Evolutionary conservation across 2,329 filamentous ascomycete species (phyloP), one percentile per base, ranked within the genome.

Genomic region (Capronia epimyces): DNA sequence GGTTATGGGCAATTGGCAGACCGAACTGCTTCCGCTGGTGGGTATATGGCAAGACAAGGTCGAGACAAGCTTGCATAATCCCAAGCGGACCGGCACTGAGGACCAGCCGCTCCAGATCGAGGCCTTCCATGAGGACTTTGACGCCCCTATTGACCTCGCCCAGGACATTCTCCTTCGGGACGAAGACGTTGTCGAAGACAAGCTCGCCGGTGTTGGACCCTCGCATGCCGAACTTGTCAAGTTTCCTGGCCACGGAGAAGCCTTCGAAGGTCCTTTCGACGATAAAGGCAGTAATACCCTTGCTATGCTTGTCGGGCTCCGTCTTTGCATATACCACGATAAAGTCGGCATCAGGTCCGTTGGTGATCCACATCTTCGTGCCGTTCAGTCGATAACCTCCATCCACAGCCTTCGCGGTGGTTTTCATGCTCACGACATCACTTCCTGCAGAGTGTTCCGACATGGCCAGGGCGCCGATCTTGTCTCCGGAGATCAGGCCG

Each of bases 291-390:
- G 91, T 95, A 67, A 98, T 95, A 50, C 93, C 93, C 71, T 91
- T 95, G 58, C 85, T 88, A 1, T 75, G 89, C 54, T 80, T 83
- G 10, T 84, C 79, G 1, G 90, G 90, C 51, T 84, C 79, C 1
- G 91, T 96, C 76, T 97, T 97, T 47, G 91, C 91, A 68, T 98
- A 98, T n/a, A 98, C 89, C 48, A 98, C 82, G 49, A 97, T 83
- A 36, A 86, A 77, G 68, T 95, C 81, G n/a, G 93, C 93, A 66
- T 97, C 90, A 0, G 91, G 91, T 3, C 91, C 82, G 70, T 98
- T 98, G 56, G 91, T 98, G 67, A 98, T 98, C 91, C 91, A 98
- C 91, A 97, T 96, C 77, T 98, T 96, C 54, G 84, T 87, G 25
- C 90, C 91, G 64, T 90, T 89, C 49, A 98, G 74, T 16, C 90